Evolutionary conservation across 2,329 filamentous ascomycete genomes (phyloP).

Genomic region (Leptographium flavum): DNA sequence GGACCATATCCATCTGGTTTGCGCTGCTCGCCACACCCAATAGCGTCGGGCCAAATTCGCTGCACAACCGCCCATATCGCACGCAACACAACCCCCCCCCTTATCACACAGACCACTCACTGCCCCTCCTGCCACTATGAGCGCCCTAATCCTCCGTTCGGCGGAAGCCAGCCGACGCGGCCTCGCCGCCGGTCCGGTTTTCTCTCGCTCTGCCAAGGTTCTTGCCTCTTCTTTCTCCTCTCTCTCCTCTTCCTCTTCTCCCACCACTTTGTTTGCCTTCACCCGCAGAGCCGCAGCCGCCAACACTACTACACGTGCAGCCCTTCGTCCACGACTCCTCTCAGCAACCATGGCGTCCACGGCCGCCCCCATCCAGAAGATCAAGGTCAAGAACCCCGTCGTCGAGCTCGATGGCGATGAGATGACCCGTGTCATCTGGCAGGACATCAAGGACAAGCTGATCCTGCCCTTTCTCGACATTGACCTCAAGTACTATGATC

Average conservation of each 20-base stretch:
- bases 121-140: too few relatives aligned
- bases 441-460: conserved; percentile 98
- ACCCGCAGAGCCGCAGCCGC: conserved; percentile 1
- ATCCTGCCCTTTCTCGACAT: conserved; percentile 93
- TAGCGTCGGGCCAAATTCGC: conserved; percentile 6
- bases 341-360: conserved; percentile 35
- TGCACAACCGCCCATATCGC: background rate
- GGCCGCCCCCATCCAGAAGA: conserved; percentile 51
- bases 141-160: conserved; percentile 7
- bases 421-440: conserved; percentile 99
- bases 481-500: conserved; percentile 95
- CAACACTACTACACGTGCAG: background rate
- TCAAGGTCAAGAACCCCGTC: conserved; percentile 98
- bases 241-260: conserved; percentile 2
- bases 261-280: conserved; percentile 1
- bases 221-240: conserved; percentile 5
- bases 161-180: conserved; percentile 7
- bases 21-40: conserved; percentile 3
- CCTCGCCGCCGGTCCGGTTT: conserved; percentile 8
- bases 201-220: conserved; percentile 7
- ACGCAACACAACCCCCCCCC: background rate
- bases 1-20: background rate
- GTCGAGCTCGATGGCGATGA: conserved; percentile 91
- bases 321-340: background rate
- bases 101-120: background rate